Evolutionary conservation across 495 filamentous ascomycete genomes (phyloP).

Genomic region (Hypoxylon trugodes): DNA sequence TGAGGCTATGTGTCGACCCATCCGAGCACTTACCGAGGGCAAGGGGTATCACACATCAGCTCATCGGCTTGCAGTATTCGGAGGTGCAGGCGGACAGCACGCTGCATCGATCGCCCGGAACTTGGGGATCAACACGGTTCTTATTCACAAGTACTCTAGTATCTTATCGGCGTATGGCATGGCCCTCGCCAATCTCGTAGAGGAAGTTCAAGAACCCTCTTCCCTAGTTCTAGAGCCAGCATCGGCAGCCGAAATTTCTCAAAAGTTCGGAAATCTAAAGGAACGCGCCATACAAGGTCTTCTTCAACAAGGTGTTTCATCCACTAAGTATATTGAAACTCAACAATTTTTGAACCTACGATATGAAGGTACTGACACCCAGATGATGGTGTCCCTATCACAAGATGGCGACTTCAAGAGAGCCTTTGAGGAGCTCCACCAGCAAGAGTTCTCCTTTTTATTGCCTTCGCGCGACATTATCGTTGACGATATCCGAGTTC

Average conservation of each 20-base stretch:
- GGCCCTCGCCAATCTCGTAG: constrained; percentile 61
- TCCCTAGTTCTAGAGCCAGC: constrained; percentile 49
- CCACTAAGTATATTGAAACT: constrained; percentile 52
- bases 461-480: constrained; percentile 58
- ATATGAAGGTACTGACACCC: constrained; percentile 62
- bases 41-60: constrained; percentile 59
- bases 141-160: constrained; percentile 64
- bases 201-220: constrained; percentile 60
- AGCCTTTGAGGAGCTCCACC: constrained; percentile 57
- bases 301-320: constrained; percentile 46
- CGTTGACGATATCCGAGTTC: constrained; percentile 63
- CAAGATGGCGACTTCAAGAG: constrained; percentile 53
- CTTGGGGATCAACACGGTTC: constrained; percentile 60
- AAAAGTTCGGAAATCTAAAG: constrained; percentile 39
- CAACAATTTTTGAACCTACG: constrained; percentile 64
- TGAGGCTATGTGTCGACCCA: constrained; percentile 63
- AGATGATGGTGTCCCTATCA: constrained; percentile 58
- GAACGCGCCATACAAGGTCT: constrained; percentile 21
- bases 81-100: constrained; percentile 64
- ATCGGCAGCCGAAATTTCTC: constrained; percentile 1
- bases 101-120: constrained; percentile 61
- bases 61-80: constrained; percentile 63
- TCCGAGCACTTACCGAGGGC: constrained; percentile 62
- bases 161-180: constrained; percentile 64
- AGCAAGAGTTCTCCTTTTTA: constrained; percentile 61